These are phyloP conservation scores for Sporothrix luriei DNA, from an alignment of 2,329 filamentous ascomycete species.

Conservation along the genomic window DNA sequence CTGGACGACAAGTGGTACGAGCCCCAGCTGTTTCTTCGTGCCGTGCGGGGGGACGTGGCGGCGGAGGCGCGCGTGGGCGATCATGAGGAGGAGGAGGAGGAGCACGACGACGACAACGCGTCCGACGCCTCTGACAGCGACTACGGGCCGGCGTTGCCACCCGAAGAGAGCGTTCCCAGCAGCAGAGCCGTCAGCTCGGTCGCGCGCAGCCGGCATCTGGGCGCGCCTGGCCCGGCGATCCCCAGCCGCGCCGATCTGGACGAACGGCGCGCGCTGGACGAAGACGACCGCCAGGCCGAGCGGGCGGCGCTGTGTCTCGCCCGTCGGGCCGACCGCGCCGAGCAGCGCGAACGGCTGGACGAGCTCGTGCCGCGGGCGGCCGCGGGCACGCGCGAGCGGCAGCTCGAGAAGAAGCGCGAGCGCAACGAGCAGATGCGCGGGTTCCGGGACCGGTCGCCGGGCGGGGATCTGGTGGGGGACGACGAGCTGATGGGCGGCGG, in stretches of 20 bases:
- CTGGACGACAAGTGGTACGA: conserved; percentile 94
- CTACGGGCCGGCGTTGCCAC: conserved; percentile 27
- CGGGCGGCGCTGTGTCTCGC: conserved; percentile 53
- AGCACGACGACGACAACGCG: neutral
- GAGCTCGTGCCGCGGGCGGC: conserved; percentile 85
- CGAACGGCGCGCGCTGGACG: conserved; percentile 54
- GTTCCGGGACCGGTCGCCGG: conserved; percentile 70
- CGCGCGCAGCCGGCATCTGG: conserved; percentile 34
- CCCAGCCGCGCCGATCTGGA: conserved; percentile 76
- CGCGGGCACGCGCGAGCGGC: conserved; percentile 77
- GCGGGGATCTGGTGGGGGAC: conserved; percentile 66
- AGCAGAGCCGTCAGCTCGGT: conserved; percentile 41
- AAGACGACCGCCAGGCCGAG: conserved; percentile 55
- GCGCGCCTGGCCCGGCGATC: conserved; percentile 58
- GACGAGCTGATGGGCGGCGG: conserved; percentile 76
- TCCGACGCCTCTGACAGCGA: conserved; percentile 5
- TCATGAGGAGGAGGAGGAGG: neutral
- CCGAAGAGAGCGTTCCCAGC: conserved; percentile 40
- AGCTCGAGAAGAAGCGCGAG: conserved; percentile 81
- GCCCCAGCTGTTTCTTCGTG: conserved; percentile 62
- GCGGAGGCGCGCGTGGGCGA: neutral
- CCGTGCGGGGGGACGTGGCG: conserved; percentile 40
- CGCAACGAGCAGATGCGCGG: conserved; percentile 71
- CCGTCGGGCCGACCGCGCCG: conserved; percentile 64
- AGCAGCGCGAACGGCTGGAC: conserved; percentile 73